These are phyloP conservation scores for Scorias spongiosa DNA, from an alignment of 2,329 filamentous ascomycete species.

Conservation along the genomic window DNA sequence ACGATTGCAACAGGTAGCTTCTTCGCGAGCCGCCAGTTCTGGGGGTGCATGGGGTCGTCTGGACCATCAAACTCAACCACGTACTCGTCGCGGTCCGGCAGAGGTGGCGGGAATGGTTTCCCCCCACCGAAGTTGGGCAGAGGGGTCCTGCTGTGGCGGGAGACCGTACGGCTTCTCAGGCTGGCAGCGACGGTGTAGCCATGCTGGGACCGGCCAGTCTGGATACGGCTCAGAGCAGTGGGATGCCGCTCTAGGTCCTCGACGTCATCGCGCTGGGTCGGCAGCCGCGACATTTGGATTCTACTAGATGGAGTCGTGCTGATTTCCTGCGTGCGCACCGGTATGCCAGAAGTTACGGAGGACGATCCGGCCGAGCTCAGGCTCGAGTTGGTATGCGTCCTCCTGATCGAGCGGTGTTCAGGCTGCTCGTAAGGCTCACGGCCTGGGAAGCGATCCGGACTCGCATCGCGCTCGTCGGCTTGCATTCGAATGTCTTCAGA, in stretches of 20 bases:
- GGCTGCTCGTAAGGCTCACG: constrained; percentile 1
- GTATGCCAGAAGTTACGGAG: constrained; percentile 29
- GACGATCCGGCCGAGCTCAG: constrained; percentile 40
- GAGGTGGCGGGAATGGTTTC: constrained; percentile 52
- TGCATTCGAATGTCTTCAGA: constrained; percentile 40
- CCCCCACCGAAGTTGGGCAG: constrained; percentile 55
- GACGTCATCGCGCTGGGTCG: constrained; percentile 42
- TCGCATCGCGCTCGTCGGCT: constrained; percentile 41
- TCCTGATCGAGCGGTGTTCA: constrained; percentile 15
- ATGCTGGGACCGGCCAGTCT: constrained; percentile 55
- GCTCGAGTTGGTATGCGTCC: constrained; percentile 27
- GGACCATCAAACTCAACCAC: constrained; percentile 72
- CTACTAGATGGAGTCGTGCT: constrained; percentile 5
- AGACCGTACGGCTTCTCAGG: constrained; percentile 28
- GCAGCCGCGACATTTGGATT: constrained; percentile 39
- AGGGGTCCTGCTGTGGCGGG: constrained; percentile 40
- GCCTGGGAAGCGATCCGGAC: constrained; percentile 21
- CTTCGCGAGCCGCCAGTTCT: constrained; percentile 75
- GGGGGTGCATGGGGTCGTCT: constrained; percentile 68
- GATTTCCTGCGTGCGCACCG: constrained; percentile 24
- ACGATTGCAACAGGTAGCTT: constrained; percentile 50
- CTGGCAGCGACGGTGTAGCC: constrained; percentile 47
- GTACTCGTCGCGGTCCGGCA: constrained; percentile 60
- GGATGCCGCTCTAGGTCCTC: constrained; percentile 45
- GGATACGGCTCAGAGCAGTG: constrained; percentile 55